phyloP scores from a whole-genome alignment of 805 yeast species.

The Diddensiella santjacobensis region DNA sequence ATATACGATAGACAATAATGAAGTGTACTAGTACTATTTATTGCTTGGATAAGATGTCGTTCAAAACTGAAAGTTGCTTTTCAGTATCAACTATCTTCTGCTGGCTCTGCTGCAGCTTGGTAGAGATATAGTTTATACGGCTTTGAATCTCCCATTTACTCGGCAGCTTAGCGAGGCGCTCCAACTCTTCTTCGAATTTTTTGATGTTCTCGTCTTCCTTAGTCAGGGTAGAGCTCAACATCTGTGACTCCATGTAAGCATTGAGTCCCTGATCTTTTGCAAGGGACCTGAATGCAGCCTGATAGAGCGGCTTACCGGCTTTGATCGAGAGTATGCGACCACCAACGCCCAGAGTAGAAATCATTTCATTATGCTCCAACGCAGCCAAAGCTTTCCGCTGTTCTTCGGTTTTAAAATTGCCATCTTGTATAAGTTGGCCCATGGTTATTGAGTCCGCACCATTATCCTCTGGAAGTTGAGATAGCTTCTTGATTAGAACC shows the following conservation, averaged over 20 bases:
- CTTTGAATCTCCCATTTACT: constrained; percentile 49
- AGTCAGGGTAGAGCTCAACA: constrained; percentile 50
- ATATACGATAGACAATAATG: too few species aligned
- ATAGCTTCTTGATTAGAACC: constrained; percentile 66
- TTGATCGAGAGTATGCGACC: constrained; percentile 64
- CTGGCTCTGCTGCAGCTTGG: constrained; percentile 63
- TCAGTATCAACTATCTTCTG: constrained; percentile 48
- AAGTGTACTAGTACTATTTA: not conserved
- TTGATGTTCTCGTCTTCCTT: constrained; percentile 60
- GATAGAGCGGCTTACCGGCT: constrained; percentile 82
- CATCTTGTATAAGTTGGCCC: constrained; percentile 27
- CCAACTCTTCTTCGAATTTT: constrained; percentile 68
- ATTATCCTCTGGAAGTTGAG: constrained; percentile 30
- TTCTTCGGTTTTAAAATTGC: constrained; percentile 42
- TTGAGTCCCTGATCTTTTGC: constrained; percentile 53
- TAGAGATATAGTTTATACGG: constrained; percentile 62
- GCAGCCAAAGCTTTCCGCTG: constrained; percentile 50
- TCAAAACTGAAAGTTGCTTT: constrained; percentile 24
- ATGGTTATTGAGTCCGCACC: constrained; percentile 11
- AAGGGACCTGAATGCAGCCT: constrained; percentile 72
- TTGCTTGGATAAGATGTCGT: constrained; percentile 18
- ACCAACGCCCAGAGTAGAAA: constrained; percentile 66
- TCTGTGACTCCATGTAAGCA: constrained; percentile 61
- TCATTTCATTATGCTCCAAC: constrained; percentile 75
- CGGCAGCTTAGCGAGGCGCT: constrained; percentile 49